Percentiles rank a stretch among this genome's conserved stretches.
Evolutionary conservation across 305 asterid genomes (phyloP).

Genomic region (Petunia hybrid): DNA sequence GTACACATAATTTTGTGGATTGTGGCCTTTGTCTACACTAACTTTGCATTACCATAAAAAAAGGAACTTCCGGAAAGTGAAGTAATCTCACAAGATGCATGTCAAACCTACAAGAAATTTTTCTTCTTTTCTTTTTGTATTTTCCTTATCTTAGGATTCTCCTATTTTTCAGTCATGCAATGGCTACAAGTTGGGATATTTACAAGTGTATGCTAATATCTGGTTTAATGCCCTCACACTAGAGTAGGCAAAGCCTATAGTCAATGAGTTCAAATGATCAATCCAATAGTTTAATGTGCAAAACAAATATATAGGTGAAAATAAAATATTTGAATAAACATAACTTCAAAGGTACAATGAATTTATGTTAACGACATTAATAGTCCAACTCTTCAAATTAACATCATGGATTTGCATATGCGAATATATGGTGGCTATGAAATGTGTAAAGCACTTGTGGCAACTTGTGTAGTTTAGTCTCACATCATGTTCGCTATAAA

Average conservation of each 20-base stretch:
- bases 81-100: constrained; percentile 27
- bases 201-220: not conserved
- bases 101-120: not conserved
- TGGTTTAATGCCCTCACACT: not conserved
- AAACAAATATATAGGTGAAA: too few relatives aligned
- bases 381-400: too few relatives aligned
- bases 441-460: constrained; percentile 29
- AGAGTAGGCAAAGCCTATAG: too few relatives aligned
- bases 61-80: constrained; percentile 25
- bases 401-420: too few relatives aligned
- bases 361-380: too few relatives aligned
- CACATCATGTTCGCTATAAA: constrained; percentile 39
- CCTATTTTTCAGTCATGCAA: not conserved
- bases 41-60: not conserved
- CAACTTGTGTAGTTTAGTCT: constrained; percentile 41
- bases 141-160: not conserved
- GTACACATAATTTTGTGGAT: not conserved
- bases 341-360: too few relatives aligned
- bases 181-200: too few relatives aligned
- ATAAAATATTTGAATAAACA: too few relatives aligned
- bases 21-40: not conserved
- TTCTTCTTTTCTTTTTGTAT: not conserved
- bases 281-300: too few relatives aligned
- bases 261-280: too few relatives aligned
- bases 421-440: not conserved